These are phyloP conservation scores for Ceratobasidium papillatum DNA, from an alignment of 1,284 basidiomycete species.

Conservation along the genomic window DNA sequence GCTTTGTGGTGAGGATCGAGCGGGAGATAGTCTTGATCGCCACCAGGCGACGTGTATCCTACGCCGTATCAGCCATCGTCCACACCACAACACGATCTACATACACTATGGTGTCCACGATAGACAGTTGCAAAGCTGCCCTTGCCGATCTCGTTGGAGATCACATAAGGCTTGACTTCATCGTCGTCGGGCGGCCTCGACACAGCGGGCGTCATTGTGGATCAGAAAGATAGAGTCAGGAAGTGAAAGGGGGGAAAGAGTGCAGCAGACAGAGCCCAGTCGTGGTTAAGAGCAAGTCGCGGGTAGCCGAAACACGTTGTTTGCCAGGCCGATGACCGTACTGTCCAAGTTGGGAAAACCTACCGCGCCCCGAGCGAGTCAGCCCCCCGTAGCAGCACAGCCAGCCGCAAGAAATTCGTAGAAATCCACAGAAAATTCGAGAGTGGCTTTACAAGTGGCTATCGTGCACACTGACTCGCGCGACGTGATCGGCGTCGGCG, in stretches of 20 bases:
- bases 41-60: slow-evolving; percentile 81
- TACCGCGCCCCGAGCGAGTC: slow-evolving; percentile 36
- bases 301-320: slow-evolving; percentile 22
- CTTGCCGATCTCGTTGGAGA: slow-evolving; percentile 77
- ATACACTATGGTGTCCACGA: slow-evolving; percentile 87
- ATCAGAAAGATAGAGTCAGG: neutral
- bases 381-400: slow-evolving; percentile 1
- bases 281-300: slow-evolving; percentile 9
- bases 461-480: slow-evolving; percentile 17
- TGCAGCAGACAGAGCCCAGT: neutral
- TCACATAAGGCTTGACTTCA: slow-evolving; percentile 75
- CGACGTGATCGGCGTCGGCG: neutral
- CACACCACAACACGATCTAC: slow-evolving; percentile 48
- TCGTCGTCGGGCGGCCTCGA: slow-evolving; percentile 60
- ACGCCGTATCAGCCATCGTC: slow-evolving; percentile 28
- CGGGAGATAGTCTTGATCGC: slow-evolving; percentile 97
- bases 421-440: slow-evolving; percentile 32
- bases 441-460: neutral
- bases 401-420: slow-evolving; percentile 13
- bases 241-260: neutral
- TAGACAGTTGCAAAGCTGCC: slow-evolving; percentile 98
- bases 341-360: slow-evolving; percentile 20
- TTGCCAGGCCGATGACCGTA: slow-evolving; percentile 26
- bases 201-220: slow-evolving; percentile 27
- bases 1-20: slow-evolving; percentile 88